Evolutionary conservation across 1,139 yeast species (phyloP).

Genomic region (Nakaseomyces kungkrabaensis): DNA sequence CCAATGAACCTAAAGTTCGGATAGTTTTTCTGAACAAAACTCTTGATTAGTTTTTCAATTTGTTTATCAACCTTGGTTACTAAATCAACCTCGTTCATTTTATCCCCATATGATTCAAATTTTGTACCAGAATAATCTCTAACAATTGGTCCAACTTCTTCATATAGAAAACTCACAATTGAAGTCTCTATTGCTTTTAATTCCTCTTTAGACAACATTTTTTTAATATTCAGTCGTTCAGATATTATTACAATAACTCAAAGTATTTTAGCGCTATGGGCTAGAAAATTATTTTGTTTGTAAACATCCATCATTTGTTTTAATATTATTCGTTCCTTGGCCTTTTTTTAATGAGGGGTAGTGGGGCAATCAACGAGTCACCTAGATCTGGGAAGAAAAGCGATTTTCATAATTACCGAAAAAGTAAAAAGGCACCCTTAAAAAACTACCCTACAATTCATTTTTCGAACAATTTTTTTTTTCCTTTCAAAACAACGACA

Average conservation of each 20-base stretch:
- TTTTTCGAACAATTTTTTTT: too few species aligned
- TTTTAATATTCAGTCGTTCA: not conserved
- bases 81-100: conserved; percentile 47
- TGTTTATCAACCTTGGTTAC: conserved; percentile 50
- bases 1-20: conserved; percentile 47
- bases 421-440: too few species aligned
- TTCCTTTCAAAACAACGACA: too few species aligned
- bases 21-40: conserved; percentile 30
- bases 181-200: conserved; percentile 23
- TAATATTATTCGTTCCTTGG: too few species aligned
- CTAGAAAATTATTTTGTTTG: too few species aligned
- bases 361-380: too few species aligned
- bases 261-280: not conserved
- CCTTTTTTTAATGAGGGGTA: too few species aligned
- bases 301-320: too few species aligned
- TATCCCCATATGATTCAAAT: conserved; percentile 40
- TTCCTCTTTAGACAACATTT: conserved; percentile 13
- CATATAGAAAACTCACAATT: conserved; percentile 40
- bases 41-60: conserved; percentile 40
- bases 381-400: too few species aligned
- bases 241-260: not conserved
- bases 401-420: too few species aligned
- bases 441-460: too few species aligned
- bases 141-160: conserved; percentile 41
- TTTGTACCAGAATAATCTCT: conserved; percentile 36